Evolutionary conservation across 2,329 filamentous ascomycete genomes (phyloP).

Genomic region (Curvularia spicifera): DNA sequence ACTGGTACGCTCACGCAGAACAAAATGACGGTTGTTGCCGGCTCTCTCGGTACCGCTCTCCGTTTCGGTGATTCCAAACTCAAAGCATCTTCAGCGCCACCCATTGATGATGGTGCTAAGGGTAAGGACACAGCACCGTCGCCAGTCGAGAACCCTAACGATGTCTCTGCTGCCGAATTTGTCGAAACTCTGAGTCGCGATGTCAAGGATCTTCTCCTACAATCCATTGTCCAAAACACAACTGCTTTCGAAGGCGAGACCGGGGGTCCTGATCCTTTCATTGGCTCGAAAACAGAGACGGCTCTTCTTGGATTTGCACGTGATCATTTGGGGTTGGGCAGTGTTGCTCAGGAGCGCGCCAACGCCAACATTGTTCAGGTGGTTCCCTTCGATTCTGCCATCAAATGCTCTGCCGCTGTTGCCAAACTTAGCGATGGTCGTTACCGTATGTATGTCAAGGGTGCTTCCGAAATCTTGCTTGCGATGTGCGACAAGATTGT

Average conservation of each 20-base stretch:
- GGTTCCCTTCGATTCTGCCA: slow-evolving; percentile 66
- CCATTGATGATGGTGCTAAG: slow-evolving; percentile 40
- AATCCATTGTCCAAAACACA: slow-evolving; percentile 58
- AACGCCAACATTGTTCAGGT: slow-evolving; percentile 66
- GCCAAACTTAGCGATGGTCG: slow-evolving; percentile 61
- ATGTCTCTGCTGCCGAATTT: slow-evolving; percentile 62
- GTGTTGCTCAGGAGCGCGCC: slow-evolving; percentile 65
- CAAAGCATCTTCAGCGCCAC: slow-evolving; percentile 26
- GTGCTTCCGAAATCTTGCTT: slow-evolving; percentile 60
- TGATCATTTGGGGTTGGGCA: slow-evolving; percentile 69
- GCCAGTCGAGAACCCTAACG: slow-evolving; percentile 51
- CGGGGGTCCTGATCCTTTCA: slow-evolving; percentile 60
- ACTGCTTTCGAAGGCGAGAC: slow-evolving; percentile 53
- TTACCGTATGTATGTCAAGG: slow-evolving; percentile 64
- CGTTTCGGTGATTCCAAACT: slow-evolving; percentile 60
- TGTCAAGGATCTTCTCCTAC: slow-evolving; percentile 63
- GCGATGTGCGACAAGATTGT: slow-evolving; percentile 60
- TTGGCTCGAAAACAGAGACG: slow-evolving; percentile 80
- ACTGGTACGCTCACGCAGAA: slow-evolving; percentile 53
- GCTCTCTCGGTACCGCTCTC: slow-evolving; percentile 66
- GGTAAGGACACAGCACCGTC: slow-evolving; percentile 42
- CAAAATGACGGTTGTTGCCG: slow-evolving; percentile 70
- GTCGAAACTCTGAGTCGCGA: slow-evolving; percentile 59
- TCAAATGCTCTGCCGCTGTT: slow-evolving; percentile 74
- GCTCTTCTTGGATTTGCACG: slow-evolving; percentile 73